Conservation (phyloP, 805 yeast genomes). For the Barnettozyma sucrosica region DNA sequence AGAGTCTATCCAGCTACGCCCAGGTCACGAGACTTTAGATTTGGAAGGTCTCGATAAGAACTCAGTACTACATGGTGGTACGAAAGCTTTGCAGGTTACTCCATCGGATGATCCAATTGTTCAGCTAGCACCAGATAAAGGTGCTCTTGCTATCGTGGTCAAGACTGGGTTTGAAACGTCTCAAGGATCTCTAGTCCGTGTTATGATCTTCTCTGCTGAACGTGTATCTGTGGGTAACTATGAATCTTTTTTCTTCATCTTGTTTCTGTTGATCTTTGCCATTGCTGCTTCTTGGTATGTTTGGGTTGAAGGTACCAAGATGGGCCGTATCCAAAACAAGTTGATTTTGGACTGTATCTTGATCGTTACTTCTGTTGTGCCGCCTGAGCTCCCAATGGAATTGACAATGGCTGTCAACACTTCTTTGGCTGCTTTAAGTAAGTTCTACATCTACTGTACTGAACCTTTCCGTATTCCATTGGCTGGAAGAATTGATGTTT, state of each 20-base stretch:
- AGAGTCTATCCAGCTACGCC: slow-evolving; percentile 84
- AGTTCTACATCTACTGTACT: slow-evolving; percentile 89
- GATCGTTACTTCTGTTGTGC: slow-evolving; percentile 95
- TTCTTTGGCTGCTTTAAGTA: slow-evolving; percentile 81
- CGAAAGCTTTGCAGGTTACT: slow-evolving; percentile 89
- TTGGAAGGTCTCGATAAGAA: slow-evolving; percentile 84
- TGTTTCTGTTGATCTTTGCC: slow-evolving; percentile 86
- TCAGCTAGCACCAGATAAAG: slow-evolving; percentile 72
- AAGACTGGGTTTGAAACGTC: slow-evolving; percentile 98
- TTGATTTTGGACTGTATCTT: slow-evolving; percentile 91
- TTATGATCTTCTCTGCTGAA: slow-evolving; percentile 95
- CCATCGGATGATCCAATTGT: slow-evolving; percentile 45
- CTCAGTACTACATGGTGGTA: slow-evolving; percentile 89
- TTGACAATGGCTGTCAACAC: slow-evolving; percentile 96
- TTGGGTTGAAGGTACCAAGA: slow-evolving; percentile 94
- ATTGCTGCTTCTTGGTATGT: slow-evolving; percentile 95
- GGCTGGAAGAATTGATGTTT: slow-evolving; percentile 96
- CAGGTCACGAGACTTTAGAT: slow-evolving; percentile 58
- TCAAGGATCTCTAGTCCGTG: slow-evolving; percentile 95
- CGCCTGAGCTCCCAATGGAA: slow-evolving; percentile 99
- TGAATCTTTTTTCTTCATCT: slow-evolving; percentile 88
- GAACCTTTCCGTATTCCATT: slow-evolving; percentile 97
- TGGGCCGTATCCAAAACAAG: slow-evolving; percentile 94
- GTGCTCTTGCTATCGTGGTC: slow-evolving; percentile 84
- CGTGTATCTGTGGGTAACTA: slow-evolving; percentile 93